Evolutionary conservation across 495 filamentous ascomycete genomes (phyloP).

Genomic region (Thermothielavioides terrestris): DNA sequence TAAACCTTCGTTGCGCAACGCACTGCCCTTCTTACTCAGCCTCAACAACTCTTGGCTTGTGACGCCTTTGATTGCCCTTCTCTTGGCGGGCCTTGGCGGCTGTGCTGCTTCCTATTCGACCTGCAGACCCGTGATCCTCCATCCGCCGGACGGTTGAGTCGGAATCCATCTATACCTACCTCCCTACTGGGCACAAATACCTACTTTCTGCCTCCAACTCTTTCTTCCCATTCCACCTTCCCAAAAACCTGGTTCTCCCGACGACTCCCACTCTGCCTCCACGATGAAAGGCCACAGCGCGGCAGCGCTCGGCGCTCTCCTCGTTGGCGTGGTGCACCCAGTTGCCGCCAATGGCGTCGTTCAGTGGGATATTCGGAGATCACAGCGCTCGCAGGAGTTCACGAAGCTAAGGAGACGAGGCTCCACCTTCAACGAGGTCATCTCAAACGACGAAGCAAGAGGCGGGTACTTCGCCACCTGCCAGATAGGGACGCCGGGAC

Average conservation of each 20-base stretch:
- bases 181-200: background rate
- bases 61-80: background rate
- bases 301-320: conserved; percentile 23
- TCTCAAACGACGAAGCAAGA: conserved; percentile 35
- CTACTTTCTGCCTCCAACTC: background rate
- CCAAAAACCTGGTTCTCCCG: background rate
- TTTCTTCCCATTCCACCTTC: too few species aligned
- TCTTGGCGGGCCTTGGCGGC: background rate
- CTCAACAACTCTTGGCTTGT: too few species aligned
- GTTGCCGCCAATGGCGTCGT: conserved; percentile 26
- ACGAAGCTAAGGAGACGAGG: conserved; percentile 25
- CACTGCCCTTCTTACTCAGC: too few species aligned
- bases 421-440: conserved; percentile 28
- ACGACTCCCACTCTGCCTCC: background rate
- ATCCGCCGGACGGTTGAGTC: background rate
- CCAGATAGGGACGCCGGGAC: conserved; percentile 59
- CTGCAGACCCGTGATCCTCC: background rate
- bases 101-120: background rate
- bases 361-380: conserved; percentile 35
- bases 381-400: conserved; percentile 8
- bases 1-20: background rate
- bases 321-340: conserved; percentile 25
- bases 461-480: conserved; percentile 63
- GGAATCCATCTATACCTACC: too few species aligned
- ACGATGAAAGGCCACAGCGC: conserved; percentile 22